Evolutionary conservation across 495 filamentous ascomycete species (phyloP), one percentile per base, ranked within the genome.

Genomic region (Annulohypoxylon bovei): DNA sequence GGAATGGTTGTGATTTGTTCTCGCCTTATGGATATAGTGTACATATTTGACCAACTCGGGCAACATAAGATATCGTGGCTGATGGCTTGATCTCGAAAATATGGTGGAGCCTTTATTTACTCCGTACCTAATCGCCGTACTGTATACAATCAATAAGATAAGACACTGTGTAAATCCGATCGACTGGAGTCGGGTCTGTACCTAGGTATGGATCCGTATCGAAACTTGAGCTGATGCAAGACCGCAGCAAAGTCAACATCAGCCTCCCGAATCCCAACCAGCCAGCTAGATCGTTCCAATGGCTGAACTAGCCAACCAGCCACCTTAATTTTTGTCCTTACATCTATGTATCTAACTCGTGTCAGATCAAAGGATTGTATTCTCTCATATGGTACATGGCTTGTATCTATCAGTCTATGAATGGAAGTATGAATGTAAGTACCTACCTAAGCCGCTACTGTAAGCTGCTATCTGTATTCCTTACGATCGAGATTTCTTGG

Each of bases 11-110:
- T 56, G 39, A 40, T 27, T 61, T 61, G 47, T 27, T 18, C 37
- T 37, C 32, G 28, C 25, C 50, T 44, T 47, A 56, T 30, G 49
- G 46, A 62, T 40, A 56, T 53, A 20, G 30, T 57, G n/a, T 14
- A 42, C 39, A 7, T 42, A 42, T n/a, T 42, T 49, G 52, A 50
- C 39, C 39, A 28, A 35, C 50, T n/a, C 30, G 28, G 28, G 53
- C 27, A 69, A 49, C 53, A 49, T 54, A 62, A 62, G 57, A 71
- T 53, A 65, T 71, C 68, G 62, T 67, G 56, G 62, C 68, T 67
- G 62, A 67, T 71, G 57, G 62, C 59, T 69, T 64, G 53, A 69
- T 69, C 40, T 50, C 33, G 39, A 70, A 42, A 53, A 55, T 47
- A 7, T 56, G 40, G 62, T 65, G 68, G 68, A 57, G 62, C 47